A percentile compares a stretch with the other conserved stretches of the same genome.
phyloP scores from a whole-genome alignment of 2,329 filamentous ascomycete genomes.

The Microdochium bolleyi region DNA sequence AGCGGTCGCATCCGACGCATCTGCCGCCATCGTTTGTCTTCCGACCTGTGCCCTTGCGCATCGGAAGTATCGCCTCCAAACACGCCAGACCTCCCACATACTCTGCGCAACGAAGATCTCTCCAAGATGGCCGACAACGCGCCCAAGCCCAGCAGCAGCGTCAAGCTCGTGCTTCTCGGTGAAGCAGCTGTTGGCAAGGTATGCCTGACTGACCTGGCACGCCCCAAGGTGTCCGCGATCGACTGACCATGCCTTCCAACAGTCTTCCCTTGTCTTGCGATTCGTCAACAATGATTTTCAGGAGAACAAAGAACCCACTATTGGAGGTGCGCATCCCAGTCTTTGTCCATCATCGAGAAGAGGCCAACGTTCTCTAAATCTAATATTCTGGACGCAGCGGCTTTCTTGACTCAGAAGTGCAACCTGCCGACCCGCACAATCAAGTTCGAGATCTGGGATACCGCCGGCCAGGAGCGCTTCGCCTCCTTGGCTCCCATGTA shows the following conservation, averaged over 20 bases:
- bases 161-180: constrained; percentile 96
- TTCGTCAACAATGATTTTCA: constrained; percentile 99
- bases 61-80: background rate
- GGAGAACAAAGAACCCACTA: constrained; percentile 99
- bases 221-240: background rate
- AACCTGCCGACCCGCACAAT: constrained; percentile 88
- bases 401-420: constrained; percentile 98
- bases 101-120: background rate
- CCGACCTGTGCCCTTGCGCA: background rate
- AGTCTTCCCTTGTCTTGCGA: constrained; percentile 95
- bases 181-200: constrained; percentile 99
- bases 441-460: constrained; percentile 97
- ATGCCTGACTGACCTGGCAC: constrained; percentile 15
- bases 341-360: background rate
- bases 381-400: constrained; percentile 47
- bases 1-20: background rate
- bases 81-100: background rate
- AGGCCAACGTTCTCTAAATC: background rate
- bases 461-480: constrained; percentile 94
- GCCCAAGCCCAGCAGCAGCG: constrained; percentile 97
- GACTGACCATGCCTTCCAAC: constrained; percentile 11
- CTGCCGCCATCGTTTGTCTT: background rate
- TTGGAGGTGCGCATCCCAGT: constrained; percentile 64
- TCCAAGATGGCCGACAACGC: constrained; percentile 62
- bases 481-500: constrained; percentile 97